A percentile compares a stretch with the other conserved stretches of the same genome.
These are phyloP conservation scores for Pyrus bretschneideri DNA, from an alignment of 306 rosid species.

Conservation along the genomic window DNA sequence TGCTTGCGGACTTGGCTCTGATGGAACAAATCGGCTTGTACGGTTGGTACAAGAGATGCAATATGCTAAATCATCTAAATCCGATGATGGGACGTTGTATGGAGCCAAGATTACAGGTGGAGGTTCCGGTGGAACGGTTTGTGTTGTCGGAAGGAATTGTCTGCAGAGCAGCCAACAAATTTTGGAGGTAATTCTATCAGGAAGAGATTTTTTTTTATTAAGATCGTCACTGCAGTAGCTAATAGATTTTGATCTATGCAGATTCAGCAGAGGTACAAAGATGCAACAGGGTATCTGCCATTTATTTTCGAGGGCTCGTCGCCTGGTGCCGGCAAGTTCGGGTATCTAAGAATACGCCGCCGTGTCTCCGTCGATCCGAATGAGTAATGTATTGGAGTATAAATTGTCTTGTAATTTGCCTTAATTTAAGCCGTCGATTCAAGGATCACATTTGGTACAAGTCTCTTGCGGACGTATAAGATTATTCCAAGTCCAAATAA, in stretches of 20 bases:
- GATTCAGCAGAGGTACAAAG: slow-evolving; percentile 83
- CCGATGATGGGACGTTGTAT: slow-evolving; percentile 56
- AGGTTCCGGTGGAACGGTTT: slow-evolving; percentile 91
- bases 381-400: not conserved
- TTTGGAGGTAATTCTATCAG: slow-evolving; percentile 44
- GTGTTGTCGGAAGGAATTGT: slow-evolving; percentile 71
- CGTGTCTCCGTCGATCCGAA: slow-evolving; percentile 15
- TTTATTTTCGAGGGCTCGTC: slow-evolving; percentile 86
- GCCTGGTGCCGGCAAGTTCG: slow-evolving; percentile 87
- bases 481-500: not conserved
- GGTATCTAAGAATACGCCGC: slow-evolving; percentile 56
- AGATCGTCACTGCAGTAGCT: no score
- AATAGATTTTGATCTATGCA: slow-evolving; percentile 20
- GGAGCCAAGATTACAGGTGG: slow-evolving; percentile 99
- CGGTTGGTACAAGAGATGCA: slow-evolving; percentile 78
- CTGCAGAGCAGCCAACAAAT: slow-evolving; percentile 70
- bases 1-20: slow-evolving; percentile 87
- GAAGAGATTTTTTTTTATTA: no score
- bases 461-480: not conserved
- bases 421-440: not conserved
- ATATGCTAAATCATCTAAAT: slow-evolving; percentile 47
- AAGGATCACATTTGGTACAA: not conserved
- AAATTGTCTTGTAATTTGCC: not conserved
- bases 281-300: slow-evolving; percentile 74
- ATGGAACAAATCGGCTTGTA: slow-evolving; percentile 87